phyloP scores from a whole-genome alignment of 768 basidiomycete species.

The Filobasidium floriforme region DNA sequence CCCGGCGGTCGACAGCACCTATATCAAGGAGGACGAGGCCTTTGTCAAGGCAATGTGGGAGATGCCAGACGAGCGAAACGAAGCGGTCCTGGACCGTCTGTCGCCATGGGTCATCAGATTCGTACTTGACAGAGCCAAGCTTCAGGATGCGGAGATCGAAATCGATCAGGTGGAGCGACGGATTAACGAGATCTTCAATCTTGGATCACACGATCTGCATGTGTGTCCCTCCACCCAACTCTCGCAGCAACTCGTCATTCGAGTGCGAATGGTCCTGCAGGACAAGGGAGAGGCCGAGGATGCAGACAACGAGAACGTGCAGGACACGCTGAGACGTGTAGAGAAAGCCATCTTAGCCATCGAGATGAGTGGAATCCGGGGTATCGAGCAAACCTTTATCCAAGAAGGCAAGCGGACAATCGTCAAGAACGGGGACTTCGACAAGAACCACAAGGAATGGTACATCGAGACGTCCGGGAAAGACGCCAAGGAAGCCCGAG shows the following conservation, averaged over 20 bases:
- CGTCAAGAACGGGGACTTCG: constrained; percentile 53
- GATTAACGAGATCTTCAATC: constrained; percentile 77
- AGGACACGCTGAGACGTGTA: constrained; percentile 89
- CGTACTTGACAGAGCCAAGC: constrained; percentile 91
- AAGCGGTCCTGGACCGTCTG: constrained; percentile 78
- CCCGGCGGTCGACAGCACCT: constrained; percentile 79
- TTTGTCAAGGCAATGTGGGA: constrained; percentile 99
- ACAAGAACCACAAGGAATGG: constrained; percentile 60
- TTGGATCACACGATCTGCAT: constrained; percentile 21
- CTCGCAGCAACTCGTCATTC: constrained; percentile 91
- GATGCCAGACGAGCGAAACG: constrained; percentile 94
- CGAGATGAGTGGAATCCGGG: constrained; percentile 83
- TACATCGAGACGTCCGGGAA: constrained; percentile 88
- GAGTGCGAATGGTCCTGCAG: constrained; percentile 74
- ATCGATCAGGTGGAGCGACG: constrained; percentile 91
- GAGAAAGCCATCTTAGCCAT: constrained; percentile 97
- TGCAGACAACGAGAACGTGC: constrained; percentile 70
- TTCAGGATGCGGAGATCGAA: constrained; percentile 92
- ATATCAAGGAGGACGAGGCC: constrained; percentile 89
- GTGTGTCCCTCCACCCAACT: constrained; percentile 48
- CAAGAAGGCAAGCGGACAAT: constrained; percentile 75
- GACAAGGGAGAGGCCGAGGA: constrained; percentile 59
- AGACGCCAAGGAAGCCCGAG: constrained; percentile 6
- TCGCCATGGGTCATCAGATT: constrained; percentile 97
- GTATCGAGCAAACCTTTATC: constrained; percentile 88